Evolutionary conservation across 1,284 basidiomycete species (phyloP).

Genomic region (Termitomyces sp.): DNA sequence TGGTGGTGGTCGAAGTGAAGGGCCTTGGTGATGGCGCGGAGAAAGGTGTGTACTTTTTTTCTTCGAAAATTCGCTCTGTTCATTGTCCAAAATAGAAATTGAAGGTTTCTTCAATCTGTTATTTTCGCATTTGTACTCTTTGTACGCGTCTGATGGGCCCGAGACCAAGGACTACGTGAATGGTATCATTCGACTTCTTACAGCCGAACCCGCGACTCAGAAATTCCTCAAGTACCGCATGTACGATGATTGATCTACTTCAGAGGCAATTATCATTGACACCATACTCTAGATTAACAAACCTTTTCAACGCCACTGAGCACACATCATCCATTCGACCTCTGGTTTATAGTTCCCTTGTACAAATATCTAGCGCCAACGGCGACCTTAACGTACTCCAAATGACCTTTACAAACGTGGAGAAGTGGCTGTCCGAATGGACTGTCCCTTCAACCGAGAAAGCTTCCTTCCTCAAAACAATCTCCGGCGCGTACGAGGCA

Average conservation of each 20-base stretch:
- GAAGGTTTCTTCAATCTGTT: slow-evolving; percentile 86
- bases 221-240: slow-evolving; percentile 63
- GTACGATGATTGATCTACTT: slow-evolving; percentile 34
- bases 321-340: slow-evolving; percentile 64
- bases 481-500: slow-evolving; percentile 62
- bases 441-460: slow-evolving; percentile 63
- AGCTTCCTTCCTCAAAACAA: slow-evolving; percentile 61
- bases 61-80: slow-evolving; percentile 2
- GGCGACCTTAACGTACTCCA: slow-evolving; percentile 69
- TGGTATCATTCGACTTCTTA: slow-evolving; percentile 50
- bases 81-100: slow-evolving; percentile 46
- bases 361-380: slow-evolving; percentile 61
- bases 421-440: slow-evolving; percentile 80
- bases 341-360: slow-evolving; percentile 61
- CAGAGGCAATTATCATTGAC: slow-evolving; percentile 1
- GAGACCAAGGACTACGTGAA: slow-evolving; percentile 48
- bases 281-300: slow-evolving; percentile 59
- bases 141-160: slow-evolving; percentile 50
- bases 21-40: slow-evolving; percentile 70
- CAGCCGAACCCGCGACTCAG: slow-evolving; percentile 47
- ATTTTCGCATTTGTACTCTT: slow-evolving; percentile 60
- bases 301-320: slow-evolving; percentile 83
- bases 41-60: slow-evolving; percentile 45
- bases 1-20: slow-evolving; percentile 59
- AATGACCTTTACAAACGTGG: slow-evolving; percentile 57